phyloP scores from a whole-genome alignment of 257 asterid species.

The Solanum ahanhuiri region DNA sequence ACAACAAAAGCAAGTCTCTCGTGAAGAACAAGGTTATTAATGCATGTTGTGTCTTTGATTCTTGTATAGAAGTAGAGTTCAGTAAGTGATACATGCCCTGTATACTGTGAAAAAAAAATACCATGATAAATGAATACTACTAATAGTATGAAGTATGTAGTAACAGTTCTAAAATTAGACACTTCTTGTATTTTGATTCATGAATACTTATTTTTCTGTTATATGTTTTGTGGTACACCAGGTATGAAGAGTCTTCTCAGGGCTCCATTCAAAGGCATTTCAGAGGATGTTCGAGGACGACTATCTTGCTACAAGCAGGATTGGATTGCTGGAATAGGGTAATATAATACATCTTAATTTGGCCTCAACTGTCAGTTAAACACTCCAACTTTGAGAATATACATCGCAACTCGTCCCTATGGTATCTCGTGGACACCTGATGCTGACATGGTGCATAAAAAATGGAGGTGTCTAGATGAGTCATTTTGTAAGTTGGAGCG shows the following conservation, averaged over 20 bases:
- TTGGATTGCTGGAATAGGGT: slow-evolving; percentile 17
- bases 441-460: no score
- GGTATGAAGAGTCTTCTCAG: not conserved
- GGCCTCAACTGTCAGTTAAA: no score
- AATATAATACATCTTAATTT: no score
- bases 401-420: no score
- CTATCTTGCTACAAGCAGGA: slow-evolving; percentile 14
- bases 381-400: no score
- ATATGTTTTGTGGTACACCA: not conserved
- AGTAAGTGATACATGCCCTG: not conserved
- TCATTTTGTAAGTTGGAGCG: no score
- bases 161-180: not conserved
- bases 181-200: not conserved
- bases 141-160: not conserved
- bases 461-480: no score
- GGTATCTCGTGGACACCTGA: no score
- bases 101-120: not conserved
- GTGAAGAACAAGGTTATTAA: not conserved
- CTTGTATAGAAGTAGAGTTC: not conserved
- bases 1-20: not conserved
- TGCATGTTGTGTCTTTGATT: not conserved
- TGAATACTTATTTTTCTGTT: not conserved
- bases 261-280: slow-evolving; percentile 9
- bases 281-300: slow-evolving; percentile 10
- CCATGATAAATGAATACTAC: not conserved